Evolutionary conservation across 2,329 filamentous ascomycete genomes (phyloP).

Genomic region (Aphanocladium album): DNA sequence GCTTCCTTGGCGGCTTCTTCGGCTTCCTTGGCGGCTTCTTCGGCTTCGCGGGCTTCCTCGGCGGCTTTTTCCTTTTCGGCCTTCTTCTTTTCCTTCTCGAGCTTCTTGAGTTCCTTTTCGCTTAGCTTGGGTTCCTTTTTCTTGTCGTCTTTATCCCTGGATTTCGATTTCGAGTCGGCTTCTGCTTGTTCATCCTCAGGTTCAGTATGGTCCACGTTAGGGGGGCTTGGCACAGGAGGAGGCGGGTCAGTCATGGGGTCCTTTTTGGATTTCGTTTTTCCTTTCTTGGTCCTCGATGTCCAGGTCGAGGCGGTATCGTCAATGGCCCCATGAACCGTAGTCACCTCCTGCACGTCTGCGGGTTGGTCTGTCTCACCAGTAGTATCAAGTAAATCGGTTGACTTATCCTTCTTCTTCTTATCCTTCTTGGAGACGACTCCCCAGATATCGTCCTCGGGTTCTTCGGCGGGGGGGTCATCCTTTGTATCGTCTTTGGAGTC

Average conservation of each 20-base stretch:
- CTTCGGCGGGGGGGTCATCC: slow-evolving; percentile 37
- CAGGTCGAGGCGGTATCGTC: slow-evolving; percentile 41
- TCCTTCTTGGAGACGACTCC: slow-evolving; percentile 26
- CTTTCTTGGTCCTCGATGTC: slow-evolving; percentile 35
- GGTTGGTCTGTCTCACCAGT: slow-evolving; percentile 43
- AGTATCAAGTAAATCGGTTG: slow-evolving; percentile 43
- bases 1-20: slow-evolving; percentile 25
- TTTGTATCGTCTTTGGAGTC: slow-evolving; percentile 25
- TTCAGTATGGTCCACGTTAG: slow-evolving; percentile 41
- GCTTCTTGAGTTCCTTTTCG: slow-evolving; percentile 47
- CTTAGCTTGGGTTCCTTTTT: slow-evolving; percentile 40
- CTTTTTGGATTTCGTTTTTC: slow-evolving; percentile 38
- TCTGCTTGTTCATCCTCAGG: slow-evolving; percentile 29
- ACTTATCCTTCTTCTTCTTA: slow-evolving; percentile 48
- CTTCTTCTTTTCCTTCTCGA: slow-evolving; percentile 44
- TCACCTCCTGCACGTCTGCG: slow-evolving; percentile 39
- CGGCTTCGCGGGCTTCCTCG: slow-evolving; percentile 21
- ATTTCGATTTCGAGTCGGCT: slow-evolving; percentile 35
- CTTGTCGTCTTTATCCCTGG: slow-evolving; percentile 39
- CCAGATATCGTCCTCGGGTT: slow-evolving; percentile 39
- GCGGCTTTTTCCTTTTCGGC: slow-evolving; percentile 30
- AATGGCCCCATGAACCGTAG: slow-evolving; percentile 33
- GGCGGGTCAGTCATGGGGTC: slow-evolving; percentile 37
- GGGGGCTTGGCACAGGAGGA: slow-evolving; percentile 43
- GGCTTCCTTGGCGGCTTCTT: slow-evolving; percentile 30